Evolutionary conservation across 148 eudicot species (phyloP).

Genomic region (Spergularia bocconei): DNA sequence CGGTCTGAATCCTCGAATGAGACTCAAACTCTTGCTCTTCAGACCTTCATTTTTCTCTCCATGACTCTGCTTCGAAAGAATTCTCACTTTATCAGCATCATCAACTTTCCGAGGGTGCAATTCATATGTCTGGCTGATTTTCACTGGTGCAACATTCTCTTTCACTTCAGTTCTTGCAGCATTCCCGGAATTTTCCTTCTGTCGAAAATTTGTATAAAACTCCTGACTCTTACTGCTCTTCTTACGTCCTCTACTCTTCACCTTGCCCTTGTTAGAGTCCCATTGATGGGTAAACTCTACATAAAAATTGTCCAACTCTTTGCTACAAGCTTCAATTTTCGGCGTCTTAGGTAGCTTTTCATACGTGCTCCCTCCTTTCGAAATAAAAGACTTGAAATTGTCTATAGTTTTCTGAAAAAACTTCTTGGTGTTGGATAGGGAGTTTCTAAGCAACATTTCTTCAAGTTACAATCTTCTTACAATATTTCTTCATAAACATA

Average conservation of each 20-base stretch:
- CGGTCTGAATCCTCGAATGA: conserved; percentile 15
- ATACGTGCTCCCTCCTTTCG: conserved; percentile 36
- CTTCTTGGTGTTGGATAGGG: conserved; percentile 54
- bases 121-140: background rate
- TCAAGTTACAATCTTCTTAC: background rate
- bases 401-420: conserved; percentile 48
- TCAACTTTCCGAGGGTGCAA: conserved; percentile 3
- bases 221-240: conserved; percentile 13
- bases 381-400: conserved; percentile 49
- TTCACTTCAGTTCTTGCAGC: background rate
- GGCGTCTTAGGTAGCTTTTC: conserved; percentile 52
- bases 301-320: conserved; percentile 41
- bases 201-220: background rate
- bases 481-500: conserved; percentile 17
- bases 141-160: background rate
- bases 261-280: conserved; percentile 24
- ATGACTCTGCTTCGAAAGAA: background rate
- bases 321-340: conserved; percentile 23
- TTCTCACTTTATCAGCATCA: background rate
- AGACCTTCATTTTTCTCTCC: conserved; percentile 11
- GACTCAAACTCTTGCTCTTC: conserved; percentile 16
- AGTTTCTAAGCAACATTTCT: conserved; percentile 43
- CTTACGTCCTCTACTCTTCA: conserved; percentile 6
- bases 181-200: background rate
- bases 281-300: conserved; percentile 33